These are phyloP conservation scores for Pisolithus microcarpus DNA, from an alignment of 768 basidiomycete species.

Conservation along the genomic window DNA sequence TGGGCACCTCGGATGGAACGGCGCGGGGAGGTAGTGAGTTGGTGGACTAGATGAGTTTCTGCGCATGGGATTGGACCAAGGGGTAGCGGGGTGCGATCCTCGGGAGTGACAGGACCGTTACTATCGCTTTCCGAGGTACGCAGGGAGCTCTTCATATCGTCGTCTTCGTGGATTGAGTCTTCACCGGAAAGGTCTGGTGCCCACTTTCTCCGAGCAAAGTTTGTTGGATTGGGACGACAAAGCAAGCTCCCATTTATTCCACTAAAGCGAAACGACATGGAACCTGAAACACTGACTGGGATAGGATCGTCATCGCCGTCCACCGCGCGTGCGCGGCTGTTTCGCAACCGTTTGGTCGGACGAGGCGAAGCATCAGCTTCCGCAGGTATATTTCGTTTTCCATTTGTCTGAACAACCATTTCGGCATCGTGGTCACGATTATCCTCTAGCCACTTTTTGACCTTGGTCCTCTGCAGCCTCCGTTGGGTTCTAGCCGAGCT, in stretches of 20 bases:
- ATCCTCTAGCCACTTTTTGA: conserved; percentile 30
- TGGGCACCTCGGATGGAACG: conserved; percentile 18
- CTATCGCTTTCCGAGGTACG: conserved; percentile 41
- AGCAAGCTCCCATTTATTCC: conserved; percentile 40
- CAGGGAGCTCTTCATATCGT: conserved; percentile 25
- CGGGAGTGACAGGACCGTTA: conserved; percentile 49
- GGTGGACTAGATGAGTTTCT: conserved; percentile 10
- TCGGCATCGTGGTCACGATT: conserved; percentile 16
- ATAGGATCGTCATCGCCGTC: conserved; percentile 22
- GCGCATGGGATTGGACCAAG: conserved; percentile 25
- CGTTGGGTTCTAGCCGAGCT: conserved; percentile 34
- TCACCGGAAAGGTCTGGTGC: conserved; percentile 31
- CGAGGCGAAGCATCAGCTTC: conserved; percentile 20
- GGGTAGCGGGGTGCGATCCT: conserved; percentile 41
- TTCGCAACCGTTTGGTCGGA: conserved; percentile 22
- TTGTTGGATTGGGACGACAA: conserved; percentile 54
- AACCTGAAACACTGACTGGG: conserved; percentile 16
- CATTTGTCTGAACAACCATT: conserved; percentile 7
- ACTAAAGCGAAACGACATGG: conserved; percentile 24
- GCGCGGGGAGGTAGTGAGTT: conserved; percentile 18
- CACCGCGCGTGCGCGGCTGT: conserved; percentile 6
- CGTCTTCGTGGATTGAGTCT: conserved; percentile 30
- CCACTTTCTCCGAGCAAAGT: conserved; percentile 55
- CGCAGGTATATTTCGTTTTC: conserved; percentile 18
- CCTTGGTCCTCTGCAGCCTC: conserved; percentile 36